Percentiles rank a stretch among this genome's conserved stretches.
Evolutionary conservation across 805 yeast species (phyloP).

Genomic region (Hanseniaspora mollemarum): DNA sequence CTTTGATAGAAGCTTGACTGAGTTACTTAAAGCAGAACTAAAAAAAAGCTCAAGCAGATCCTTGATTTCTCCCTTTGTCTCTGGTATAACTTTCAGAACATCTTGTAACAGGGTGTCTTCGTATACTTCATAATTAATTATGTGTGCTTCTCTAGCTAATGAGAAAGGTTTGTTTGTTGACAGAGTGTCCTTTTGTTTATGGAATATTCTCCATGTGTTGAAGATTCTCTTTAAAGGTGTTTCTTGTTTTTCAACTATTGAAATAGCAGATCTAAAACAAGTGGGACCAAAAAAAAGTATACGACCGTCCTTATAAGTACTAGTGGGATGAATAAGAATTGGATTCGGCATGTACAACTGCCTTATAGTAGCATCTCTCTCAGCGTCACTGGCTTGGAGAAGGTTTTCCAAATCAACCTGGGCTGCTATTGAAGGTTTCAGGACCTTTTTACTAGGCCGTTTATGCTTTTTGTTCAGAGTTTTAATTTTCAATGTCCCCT

Average conservation of each 20-base stretch:
- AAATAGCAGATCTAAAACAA: slow-evolving; percentile 21
- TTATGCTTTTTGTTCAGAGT: too few relatives aligned
- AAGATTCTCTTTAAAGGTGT: slow-evolving; percentile 19
- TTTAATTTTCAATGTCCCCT: too few relatives aligned
- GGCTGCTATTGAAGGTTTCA: too few relatives aligned
- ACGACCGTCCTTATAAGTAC: slow-evolving; percentile 21
- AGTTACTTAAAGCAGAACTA: slow-evolving; percentile 20
- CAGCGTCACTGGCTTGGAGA: not conserved
- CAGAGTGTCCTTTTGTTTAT: slow-evolving; percentile 23
- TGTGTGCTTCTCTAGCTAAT: slow-evolving; percentile 20
- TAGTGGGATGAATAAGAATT: slow-evolving; percentile 14
- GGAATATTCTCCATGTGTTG: slow-evolving; percentile 24
- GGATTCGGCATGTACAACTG: not conserved
- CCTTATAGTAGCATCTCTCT: not conserved
- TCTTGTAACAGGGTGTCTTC: slow-evolving; percentile 10
- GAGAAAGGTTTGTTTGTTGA: slow-evolving; percentile 19
- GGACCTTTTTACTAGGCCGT: too few relatives aligned
- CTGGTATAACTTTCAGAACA: slow-evolving; percentile 21
- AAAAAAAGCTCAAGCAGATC: slow-evolving; percentile 19
- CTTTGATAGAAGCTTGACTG: slow-evolving; percentile 15
- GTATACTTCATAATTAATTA: slow-evolving; percentile 15
- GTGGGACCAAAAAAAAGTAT: slow-evolving; percentile 27
- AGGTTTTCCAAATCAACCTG: not conserved
- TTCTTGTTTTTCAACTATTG: slow-evolving; percentile 17
- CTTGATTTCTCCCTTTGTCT: slow-evolving; percentile 18